Evolutionary conservation across 441 rosid genomes (phyloP).

Genomic region (Omphalea diandra): DNA sequence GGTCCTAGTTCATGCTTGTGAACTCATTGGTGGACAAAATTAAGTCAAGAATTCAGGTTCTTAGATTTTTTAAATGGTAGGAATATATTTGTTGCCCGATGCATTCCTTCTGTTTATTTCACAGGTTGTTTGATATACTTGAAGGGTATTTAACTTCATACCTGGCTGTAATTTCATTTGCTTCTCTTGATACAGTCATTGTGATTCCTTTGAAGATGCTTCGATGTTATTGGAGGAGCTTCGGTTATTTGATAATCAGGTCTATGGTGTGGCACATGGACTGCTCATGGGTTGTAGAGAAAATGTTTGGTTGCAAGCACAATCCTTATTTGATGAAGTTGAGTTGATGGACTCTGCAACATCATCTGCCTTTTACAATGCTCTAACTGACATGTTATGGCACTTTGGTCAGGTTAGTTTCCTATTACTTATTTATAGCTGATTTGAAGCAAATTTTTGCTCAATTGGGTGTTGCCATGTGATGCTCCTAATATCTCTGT

Average conservation of each 20-base stretch:
- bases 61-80: not conserved
- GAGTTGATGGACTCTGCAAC: conserved; percentile 75
- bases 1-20: not conserved
- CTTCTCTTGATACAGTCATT: conserved; percentile 57
- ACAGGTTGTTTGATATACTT: not conserved
- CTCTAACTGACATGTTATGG: conserved; percentile 90
- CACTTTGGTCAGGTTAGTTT: conserved; percentile 86
- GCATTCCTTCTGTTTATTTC: conserved; percentile 4
- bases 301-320: conserved; percentile 76
- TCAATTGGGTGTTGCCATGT: not conserved
- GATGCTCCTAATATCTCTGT: not conserved
- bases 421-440: not conserved
- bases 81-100: not conserved
- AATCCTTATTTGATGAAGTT: conserved; percentile 75
- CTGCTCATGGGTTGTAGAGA: conserved; percentile 81
- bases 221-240: conserved; percentile 87
- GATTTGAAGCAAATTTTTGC: not conserved
- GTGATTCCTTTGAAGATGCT: conserved; percentile 90
- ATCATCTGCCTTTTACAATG: conserved; percentile 88
- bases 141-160: conserved; percentile 8
- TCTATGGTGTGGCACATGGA: conserved; percentile 90
- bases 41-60: not conserved
- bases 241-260: conserved; percentile 70
- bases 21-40: not conserved
- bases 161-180: conserved; percentile 1